Evolutionary conservation across 768 basidiomycete species (phyloP).

Genomic region (Amanita exitialis): DNA sequence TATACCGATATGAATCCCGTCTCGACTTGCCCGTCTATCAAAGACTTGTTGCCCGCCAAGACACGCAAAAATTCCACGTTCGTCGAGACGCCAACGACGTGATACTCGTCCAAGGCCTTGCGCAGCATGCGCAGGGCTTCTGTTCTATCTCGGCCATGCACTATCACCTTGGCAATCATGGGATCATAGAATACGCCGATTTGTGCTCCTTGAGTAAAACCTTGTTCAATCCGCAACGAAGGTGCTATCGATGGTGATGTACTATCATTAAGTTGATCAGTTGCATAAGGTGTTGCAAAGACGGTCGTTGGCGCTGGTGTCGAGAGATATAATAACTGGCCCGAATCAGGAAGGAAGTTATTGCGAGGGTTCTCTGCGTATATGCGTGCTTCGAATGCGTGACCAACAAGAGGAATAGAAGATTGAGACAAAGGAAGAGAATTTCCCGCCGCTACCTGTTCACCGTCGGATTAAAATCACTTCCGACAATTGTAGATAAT

Average conservation of each 20-base stretch:
- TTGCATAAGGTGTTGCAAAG: constrained; percentile 40
- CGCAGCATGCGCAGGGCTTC: constrained; percentile 78
- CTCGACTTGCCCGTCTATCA: constrained; percentile 74
- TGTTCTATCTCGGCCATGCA: constrained; percentile 73
- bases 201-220: constrained; percentile 69
- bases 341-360: constrained; percentile 89
- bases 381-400: constrained; percentile 91
- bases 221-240: constrained; percentile 80
- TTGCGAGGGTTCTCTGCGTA: constrained; percentile 94
- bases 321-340: constrained; percentile 68
- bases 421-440: constrained; percentile 69
- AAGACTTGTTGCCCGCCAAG: constrained; percentile 69
- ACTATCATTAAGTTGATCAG: constrained; percentile 14
- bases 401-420: constrained; percentile 78
- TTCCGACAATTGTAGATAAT: background rate
- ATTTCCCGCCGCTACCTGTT: constrained; percentile 81
- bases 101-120: constrained; percentile 78
- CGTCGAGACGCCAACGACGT: constrained; percentile 84
- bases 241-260: constrained; percentile 32
- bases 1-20: constrained; percentile 85
- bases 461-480: background rate
- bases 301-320: constrained; percentile 65
- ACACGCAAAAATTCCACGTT: constrained; percentile 83
- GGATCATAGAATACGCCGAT: constrained; percentile 89
- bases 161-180: constrained; percentile 88